Evolutionary conservation across 2,329 filamentous ascomycete species (phyloP).

Genomic region (Stagonosporopsis vannaccii): DNA sequence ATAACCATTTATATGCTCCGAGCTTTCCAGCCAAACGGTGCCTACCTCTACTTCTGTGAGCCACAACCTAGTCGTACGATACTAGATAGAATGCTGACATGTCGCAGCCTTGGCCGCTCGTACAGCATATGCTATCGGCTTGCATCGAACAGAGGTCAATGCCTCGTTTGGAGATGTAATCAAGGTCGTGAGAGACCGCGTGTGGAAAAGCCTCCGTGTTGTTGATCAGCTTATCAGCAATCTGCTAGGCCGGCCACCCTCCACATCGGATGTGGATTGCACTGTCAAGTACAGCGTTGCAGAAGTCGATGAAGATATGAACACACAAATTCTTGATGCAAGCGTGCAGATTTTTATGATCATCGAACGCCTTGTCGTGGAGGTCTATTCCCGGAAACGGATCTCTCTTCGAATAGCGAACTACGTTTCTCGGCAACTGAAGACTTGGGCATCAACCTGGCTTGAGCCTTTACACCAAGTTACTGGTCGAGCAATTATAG

Average conservation of each 20-base stretch:
- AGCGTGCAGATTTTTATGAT: slow-evolving; percentile 57
- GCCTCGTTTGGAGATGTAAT: slow-evolving; percentile 56
- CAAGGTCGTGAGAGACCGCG: slow-evolving; percentile 54
- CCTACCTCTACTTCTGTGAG: slow-evolving; percentile 59
- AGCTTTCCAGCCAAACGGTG: slow-evolving; percentile 60
- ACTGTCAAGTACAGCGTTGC: slow-evolving; percentile 50
- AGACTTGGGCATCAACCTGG: slow-evolving; percentile 51
- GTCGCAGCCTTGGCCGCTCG: slow-evolving; percentile 54
- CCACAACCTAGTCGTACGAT: background rate
- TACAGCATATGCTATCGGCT: slow-evolving; percentile 60
- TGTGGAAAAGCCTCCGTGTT: slow-evolving; percentile 62
- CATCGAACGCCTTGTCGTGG: slow-evolving; percentile 57
- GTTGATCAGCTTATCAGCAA: slow-evolving; percentile 61
- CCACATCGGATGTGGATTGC: slow-evolving; percentile 61
- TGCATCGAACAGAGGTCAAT: slow-evolving; percentile 61
- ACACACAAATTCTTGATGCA: slow-evolving; percentile 39
- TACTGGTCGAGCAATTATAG: slow-evolving; percentile 33
- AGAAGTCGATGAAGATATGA: slow-evolving; percentile 24
- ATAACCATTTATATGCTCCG: slow-evolving; percentile 62
- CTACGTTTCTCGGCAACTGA: slow-evolving; percentile 52
- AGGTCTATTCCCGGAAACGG: slow-evolving; percentile 54
- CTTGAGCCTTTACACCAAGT: slow-evolving; percentile 39
- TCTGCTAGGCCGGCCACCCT: slow-evolving; percentile 60
- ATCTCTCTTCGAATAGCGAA: slow-evolving; percentile 52
- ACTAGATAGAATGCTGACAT: background rate